These are phyloP conservation scores for Penicillium lagena DNA, from an alignment of 495 filamentous ascomycete genomes.

Conservation along the genomic window DNA sequence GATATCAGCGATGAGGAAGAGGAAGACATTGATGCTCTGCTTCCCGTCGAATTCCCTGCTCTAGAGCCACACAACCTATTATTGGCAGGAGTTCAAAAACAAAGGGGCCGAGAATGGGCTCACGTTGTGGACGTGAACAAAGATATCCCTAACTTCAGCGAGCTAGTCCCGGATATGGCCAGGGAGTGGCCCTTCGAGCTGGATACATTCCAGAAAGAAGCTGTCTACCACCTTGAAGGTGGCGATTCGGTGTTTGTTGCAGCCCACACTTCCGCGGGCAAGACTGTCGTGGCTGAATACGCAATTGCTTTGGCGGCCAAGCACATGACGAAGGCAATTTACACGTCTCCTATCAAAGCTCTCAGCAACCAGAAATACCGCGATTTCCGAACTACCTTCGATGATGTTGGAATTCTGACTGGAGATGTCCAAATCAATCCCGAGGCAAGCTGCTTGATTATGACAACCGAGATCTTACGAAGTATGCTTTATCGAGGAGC, in stretches of 20 bases:
- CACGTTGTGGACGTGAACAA: constrained; percentile 95
- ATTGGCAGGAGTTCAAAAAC: constrained; percentile 62
- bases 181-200: constrained; percentile 94
- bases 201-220: constrained; percentile 97
- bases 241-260: constrained; percentile 98
- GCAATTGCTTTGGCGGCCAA: constrained; percentile 91
- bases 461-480: constrained; percentile 96
- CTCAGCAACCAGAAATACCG: constrained; percentile 98
- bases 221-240: constrained; percentile 92
- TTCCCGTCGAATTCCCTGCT: constrained; percentile 90
- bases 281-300: constrained; percentile 97
- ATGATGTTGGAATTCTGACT: constrained; percentile 94
- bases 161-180: constrained; percentile 94
- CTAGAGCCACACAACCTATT: constrained; percentile 77
- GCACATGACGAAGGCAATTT: constrained; percentile 99
- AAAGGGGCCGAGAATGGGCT: constrained; percentile 84
- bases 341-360: constrained; percentile 98
- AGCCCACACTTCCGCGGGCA: constrained; percentile 96
- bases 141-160: constrained; percentile 83
- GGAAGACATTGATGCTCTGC: constrained; percentile 84
- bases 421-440: constrained; percentile 98
- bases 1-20: constrained; percentile 50
- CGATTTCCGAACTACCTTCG: constrained; percentile 82
- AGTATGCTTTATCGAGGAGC: constrained; percentile 98
- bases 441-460: constrained; percentile 96